These are phyloP conservation scores for Gossypium australe DNA, from an alignment of 345 rosid species.

Conservation along the genomic window DNA sequence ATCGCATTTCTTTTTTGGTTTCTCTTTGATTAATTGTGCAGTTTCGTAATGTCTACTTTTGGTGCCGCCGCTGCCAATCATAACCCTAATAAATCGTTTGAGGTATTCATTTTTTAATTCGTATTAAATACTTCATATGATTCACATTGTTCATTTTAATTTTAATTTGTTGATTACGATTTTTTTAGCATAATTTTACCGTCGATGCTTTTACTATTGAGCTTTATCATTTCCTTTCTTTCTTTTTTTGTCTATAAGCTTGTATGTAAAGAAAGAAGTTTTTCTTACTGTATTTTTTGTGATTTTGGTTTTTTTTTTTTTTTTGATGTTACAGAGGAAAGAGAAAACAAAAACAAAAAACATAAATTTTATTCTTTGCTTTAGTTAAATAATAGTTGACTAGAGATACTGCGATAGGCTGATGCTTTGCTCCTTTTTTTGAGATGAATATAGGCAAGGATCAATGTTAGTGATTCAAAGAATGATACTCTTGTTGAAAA, in stretches of 20 bases:
- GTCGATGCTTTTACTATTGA: neutral
- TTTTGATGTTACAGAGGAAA: neutral
- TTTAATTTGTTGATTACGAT: neutral
- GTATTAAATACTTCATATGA: neutral
- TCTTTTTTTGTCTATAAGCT: neutral
- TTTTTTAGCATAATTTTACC: neutral
- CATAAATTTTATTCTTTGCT: neutral
- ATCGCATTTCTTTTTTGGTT: too few species aligned
- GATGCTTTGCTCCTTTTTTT: neutral
- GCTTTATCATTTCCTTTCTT: neutral
- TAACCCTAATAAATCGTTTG: slow-evolving; percentile 81
- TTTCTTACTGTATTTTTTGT: neutral
- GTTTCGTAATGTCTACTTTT: slow-evolving; percentile 50
- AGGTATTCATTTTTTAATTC: slow-evolving; percentile 31
- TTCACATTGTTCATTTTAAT: neutral
- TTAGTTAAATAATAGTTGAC: neutral
- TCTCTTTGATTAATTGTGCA: neutral
- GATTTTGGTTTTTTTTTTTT: neutral
- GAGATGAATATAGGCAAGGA: neutral
- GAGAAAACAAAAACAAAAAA: too few species aligned
- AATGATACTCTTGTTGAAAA: neutral
- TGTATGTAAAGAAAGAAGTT: neutral
- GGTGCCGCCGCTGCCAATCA: slow-evolving; percentile 39
- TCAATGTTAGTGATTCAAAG: neutral
- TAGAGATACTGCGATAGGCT: neutral